Evolutionary conservation across 2,329 filamentous ascomycete genomes (phyloP), one percentile per base, ranked within the genome.

Genomic region (Penicillium brasilianum): DNA sequence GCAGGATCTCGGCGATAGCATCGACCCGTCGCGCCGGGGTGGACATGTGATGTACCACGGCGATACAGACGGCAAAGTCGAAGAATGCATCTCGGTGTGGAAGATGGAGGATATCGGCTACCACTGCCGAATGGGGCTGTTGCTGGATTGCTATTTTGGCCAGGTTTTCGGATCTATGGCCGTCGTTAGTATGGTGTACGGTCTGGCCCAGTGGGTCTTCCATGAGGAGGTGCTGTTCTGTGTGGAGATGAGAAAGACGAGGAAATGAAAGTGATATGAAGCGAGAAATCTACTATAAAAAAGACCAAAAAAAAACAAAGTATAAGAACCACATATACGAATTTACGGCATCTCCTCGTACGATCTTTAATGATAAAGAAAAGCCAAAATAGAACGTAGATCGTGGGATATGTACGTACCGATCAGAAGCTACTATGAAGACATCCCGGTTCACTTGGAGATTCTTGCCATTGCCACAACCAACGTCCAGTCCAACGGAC

Each of bases 381-480:
- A 56, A 63, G 22, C 52, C 84, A 80, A 36, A 88, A 62, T 36
- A 59, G 56, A 9, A 48, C 52, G 28, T 53, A 62, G 55, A 18
- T 57, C 13, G 59, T 53, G n/a, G 52, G 50, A 57, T 39, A 30
- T 41, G 16, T 53, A 71, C 82, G 70, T 87, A 96, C 81, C 92
- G 87, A 81, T 98, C 95, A 58, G 90, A 94, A 59, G 88, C 94
- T 61, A 98, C 76, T 57, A 97, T 89, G 79, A 91, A 93, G 52
- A 97, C 80, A 69, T 86, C 79, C 22, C 83, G 84, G 78, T 96
- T 96, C 59, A 96, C 90, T 62, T 85, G 82, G 62, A 98, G 82
- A 76, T 98, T 97, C 82, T 98, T 98, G 68, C 95, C 95, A 80
- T 99, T 99, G 61, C 95, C 95, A 78, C 95, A 98, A 62, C 95